Base-by-base conservation (phyloP, 129 eudicot genomes). In the Scalesia atractyloides region DNA sequence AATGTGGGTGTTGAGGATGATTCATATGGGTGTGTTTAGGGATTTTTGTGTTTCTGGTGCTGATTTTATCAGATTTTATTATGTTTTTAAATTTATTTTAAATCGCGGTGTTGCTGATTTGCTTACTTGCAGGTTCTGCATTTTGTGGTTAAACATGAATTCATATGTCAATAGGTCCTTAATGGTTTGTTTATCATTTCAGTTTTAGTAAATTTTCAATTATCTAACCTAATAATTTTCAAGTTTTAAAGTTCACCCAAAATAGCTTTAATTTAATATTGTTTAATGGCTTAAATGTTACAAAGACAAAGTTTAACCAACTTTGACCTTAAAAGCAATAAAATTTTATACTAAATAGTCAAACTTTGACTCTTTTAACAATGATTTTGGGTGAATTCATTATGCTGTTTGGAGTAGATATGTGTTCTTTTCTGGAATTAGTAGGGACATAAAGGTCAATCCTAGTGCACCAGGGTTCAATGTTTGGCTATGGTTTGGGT, bases 291-390 rank as follows among this genome's bases (percentile, higher is more conserved):
- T 61, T 9, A 20, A 41, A 69, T 77, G 75, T 47, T 48, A 51
- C 47, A n/a, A 41, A 39, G 18, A 70, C 49, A 5, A 12, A 61
- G 50, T 15, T 50, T 17, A 34, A 70, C 41, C 65, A 41, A 77
- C 71, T 62, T 61, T 77, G 59, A 77, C 66, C 54, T 20, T 53
- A 51, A 51, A 37, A 70, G 39, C 39, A 39, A 50, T 51, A 20
- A 57, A 36, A 59, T 48, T 61, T 61, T 46, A 69, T 10, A 59
- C 20, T 69, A 60, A 69, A 68, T 49, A 44, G 76, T 77, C 76
- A 70, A 69, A 60, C 71, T 15, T 77, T 64, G 66, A 61, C 70
- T 60, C 14, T 39, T 60, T 60, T 61, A 39, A 69, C 64, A 14
- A 18, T 47, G 56, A 48, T 48, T 58, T 49, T 20, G 10, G 54